Conservation (phyloP, 202 grass and related monocot genomes). For the Miscanthus sacchariflorus region DNA sequence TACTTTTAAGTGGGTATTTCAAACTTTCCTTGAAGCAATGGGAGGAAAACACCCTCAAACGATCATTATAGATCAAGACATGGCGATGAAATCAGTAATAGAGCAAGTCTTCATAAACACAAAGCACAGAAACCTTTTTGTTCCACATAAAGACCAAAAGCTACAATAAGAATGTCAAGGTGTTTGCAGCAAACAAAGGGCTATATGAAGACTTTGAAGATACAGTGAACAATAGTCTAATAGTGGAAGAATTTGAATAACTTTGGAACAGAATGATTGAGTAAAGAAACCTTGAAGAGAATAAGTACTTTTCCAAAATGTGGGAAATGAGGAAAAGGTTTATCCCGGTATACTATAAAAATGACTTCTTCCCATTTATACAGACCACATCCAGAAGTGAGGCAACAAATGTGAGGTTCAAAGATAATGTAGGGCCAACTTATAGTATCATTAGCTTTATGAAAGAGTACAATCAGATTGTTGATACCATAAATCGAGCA, state of each 20-base stretch:
- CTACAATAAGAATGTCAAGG: background rate
- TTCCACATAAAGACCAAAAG: no score
- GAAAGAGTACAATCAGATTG: accelerated
- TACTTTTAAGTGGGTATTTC: no score
- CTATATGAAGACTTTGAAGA: background rate
- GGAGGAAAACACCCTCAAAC: no score
- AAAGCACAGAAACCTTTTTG: no score
- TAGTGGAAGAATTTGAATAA: background rate
- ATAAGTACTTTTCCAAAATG: background rate
- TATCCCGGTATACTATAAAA: background rate
- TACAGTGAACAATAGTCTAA: background rate
- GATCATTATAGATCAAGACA: no score
- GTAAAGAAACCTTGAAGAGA: background rate
- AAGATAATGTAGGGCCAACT: background rate
- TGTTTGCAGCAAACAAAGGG: background rate
- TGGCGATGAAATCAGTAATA: no score
- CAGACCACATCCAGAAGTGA: background rate
- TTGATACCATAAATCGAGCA: no score
- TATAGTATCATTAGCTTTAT: no score
- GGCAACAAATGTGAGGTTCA: background rate
- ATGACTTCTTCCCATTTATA: background rate
- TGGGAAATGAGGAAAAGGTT: background rate
- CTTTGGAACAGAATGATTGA: background rate
- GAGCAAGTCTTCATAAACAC: no score
- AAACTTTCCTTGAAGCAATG: no score